These are phyloP conservation scores for Gomphus bonarii DNA, from an alignment of 1,284 basidiomycete genomes.

Conservation along the genomic window DNA sequence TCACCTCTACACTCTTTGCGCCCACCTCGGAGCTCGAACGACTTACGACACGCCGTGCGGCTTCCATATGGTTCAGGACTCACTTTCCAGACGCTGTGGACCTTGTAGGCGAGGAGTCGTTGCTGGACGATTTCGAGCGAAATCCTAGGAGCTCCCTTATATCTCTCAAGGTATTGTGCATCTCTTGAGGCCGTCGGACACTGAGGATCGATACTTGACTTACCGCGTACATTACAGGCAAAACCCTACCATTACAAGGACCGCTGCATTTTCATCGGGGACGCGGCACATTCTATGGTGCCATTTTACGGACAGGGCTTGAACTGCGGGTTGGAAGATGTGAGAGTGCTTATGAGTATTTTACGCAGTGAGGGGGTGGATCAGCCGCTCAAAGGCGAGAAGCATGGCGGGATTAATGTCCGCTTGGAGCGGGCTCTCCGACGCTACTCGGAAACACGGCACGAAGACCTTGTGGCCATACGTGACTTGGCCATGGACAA, in stretches of 20 bases:
- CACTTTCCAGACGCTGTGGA: slow-evolving; percentile 84
- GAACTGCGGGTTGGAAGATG: slow-evolving; percentile 96
- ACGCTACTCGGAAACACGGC: slow-evolving; percentile 71
- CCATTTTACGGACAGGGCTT: slow-evolving; percentile 98
- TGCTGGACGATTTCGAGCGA: slow-evolving; percentile 67
- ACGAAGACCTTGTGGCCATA: slow-evolving; percentile 86
- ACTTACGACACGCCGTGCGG: slow-evolving; percentile 47
- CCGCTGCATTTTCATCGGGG: slow-evolving; percentile 82
- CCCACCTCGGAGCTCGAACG: slow-evolving; percentile 71
- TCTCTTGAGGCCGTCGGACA: not conserved
- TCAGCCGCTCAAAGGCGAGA: slow-evolving; percentile 18
- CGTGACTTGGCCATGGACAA: slow-evolving; percentile 89
- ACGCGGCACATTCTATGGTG: slow-evolving; percentile 95
- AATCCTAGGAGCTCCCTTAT: slow-evolving; percentile 88
- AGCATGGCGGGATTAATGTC: slow-evolving; percentile 35
- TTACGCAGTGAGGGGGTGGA: slow-evolving; percentile 62
- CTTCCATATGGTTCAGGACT: slow-evolving; percentile 68
- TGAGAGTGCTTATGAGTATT: slow-evolving; percentile 75
- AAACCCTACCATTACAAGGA: slow-evolving; percentile 87
- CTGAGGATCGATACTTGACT: not conserved
- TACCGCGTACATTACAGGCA: slow-evolving; percentile 35
- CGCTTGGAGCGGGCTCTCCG: slow-evolving; percentile 58
- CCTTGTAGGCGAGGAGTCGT: slow-evolving; percentile 70
- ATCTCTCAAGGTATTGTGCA: slow-evolving; percentile 67
- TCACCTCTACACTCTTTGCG: slow-evolving; percentile 90